Evolutionary conservation across 2,329 filamentous ascomycete species (phyloP), one percentile per base, ranked within the genome.

Genomic region (Xylogone sp.): DNA sequence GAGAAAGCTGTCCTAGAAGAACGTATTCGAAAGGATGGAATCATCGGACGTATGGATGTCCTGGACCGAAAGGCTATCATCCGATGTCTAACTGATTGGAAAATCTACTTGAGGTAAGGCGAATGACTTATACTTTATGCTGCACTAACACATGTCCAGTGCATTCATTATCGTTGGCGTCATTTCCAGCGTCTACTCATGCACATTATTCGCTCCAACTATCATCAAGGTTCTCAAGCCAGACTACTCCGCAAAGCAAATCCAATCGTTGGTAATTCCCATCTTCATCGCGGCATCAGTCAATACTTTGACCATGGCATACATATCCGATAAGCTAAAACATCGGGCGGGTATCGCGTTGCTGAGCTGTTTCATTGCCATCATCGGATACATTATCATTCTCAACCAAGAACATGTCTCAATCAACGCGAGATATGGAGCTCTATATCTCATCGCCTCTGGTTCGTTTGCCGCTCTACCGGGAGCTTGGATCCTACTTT

Each of bases 401-500:
- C 64, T 72, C 7, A 49, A 53, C 21, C 68, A 68, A 53, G 53
- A 50, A 3, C 27, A 53, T 13, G 45, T 56, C 20, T 46, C 29
- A 4, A 27, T 45, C 8, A 48, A 55, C 21, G 45, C 31, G 13
- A 45, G n/a, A 55, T 61, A 47, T 66, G 66, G 59, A 68, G 69
- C 68, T 29, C 51, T 69, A 6, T 71, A 70, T 57, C 56, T 71
- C 22, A 60, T 68, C 16, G 60, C 62, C 6, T 49, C 65, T 4
- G 70, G 69, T 20, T 67, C 64, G 12, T 68, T 64, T 49, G 60
- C 63, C 16, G 53, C 55, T 20, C 62, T 62, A 3, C 68, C 69
- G 2, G 63, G 69, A 43, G 54, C 63, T 0, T 59, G 79, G n/a
- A 71, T 68, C 2, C 78, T 75, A 75, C 71, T 79, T 3, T 65